Evolutionary conservation across 306 rosid species (phyloP).

Genomic region (Dryas alaskensis): DNA sequence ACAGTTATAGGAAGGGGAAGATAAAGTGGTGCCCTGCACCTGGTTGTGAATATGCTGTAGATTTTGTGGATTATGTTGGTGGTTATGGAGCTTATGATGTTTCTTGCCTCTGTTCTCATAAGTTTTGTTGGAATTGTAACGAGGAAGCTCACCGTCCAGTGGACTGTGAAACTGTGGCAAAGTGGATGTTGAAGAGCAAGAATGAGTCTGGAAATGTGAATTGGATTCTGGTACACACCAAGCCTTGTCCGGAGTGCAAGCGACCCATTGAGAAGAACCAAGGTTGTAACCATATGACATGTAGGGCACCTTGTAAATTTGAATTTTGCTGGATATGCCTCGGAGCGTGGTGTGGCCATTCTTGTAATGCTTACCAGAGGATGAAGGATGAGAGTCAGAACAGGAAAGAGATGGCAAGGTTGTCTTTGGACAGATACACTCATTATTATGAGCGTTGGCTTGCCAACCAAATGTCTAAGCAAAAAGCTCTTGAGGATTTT

Average conservation of each 20-base stretch:
- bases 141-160: slow-evolving; percentile 93
- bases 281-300: slow-evolving; percentile 93
- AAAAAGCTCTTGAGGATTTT: slow-evolving; percentile 26
- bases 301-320: slow-evolving; percentile 77
- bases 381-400: slow-evolving; percentile 17
- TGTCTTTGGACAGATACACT: slow-evolving; percentile 28
- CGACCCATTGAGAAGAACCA: slow-evolving; percentile 81
- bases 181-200: slow-evolving; percentile 69
- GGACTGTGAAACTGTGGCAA: slow-evolving; percentile 67
- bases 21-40: slow-evolving; percentile 96
- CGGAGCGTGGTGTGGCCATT: slow-evolving; percentile 70
- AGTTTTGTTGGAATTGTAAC: slow-evolving; percentile 82
- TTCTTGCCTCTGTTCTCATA: slow-evolving; percentile 60
- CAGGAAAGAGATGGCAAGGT: slow-evolving; percentile 25
- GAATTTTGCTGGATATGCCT: slow-evolving; percentile 92
- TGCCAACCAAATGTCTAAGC: slow-evolving; percentile 34
- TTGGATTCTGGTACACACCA: slow-evolving; percentile 87
- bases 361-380: slow-evolving; percentile 49
- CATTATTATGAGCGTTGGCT: slow-evolving; percentile 45
- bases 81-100: slow-evolving; percentile 59
- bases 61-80: slow-evolving; percentile 58
- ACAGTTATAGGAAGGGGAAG: slow-evolving; percentile 55
- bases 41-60: slow-evolving; percentile 67
- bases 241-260: slow-evolving; percentile 94
- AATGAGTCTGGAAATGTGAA: slow-evolving; percentile 76